Evolutionary conservation across 2,329 filamentous ascomycete species (phyloP).

Genomic region (Exophiala oligosperma): DNA sequence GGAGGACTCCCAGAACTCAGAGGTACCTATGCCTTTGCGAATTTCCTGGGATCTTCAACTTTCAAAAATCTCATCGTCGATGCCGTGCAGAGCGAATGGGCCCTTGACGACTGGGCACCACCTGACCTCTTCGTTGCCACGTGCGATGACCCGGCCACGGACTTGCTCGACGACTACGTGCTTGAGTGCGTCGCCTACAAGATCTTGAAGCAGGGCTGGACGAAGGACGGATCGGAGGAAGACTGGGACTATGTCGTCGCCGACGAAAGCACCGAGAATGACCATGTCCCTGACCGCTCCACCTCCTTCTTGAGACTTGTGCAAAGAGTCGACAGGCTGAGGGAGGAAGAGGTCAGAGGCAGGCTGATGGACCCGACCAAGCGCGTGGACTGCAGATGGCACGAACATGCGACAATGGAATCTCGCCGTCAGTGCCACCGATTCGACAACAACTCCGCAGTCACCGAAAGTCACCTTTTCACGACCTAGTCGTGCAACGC

Average conservation of each 20-base stretch:
- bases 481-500: no score
- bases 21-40: slow-evolving; percentile 4
- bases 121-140: neutral
- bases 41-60: slow-evolving; percentile 6
- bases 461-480: no score
- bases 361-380: slow-evolving; percentile 1
- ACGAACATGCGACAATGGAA: neutral
- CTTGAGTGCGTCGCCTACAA: slow-evolving; percentile 10
- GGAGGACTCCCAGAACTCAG: no score
- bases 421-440: no score
- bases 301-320: neutral
- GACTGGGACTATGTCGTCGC: no score
- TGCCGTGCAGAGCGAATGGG: neutral
- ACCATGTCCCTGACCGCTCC: neutral
- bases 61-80: slow-evolving; percentile 13
- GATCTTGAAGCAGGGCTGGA: slow-evolving; percentile 6
- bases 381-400: slow-evolving; percentile 14
- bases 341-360: neutral
- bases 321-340: slow-evolving; percentile 1
- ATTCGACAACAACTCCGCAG: no score
- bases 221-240: neutral
- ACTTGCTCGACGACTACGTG: slow-evolving; percentile 1
- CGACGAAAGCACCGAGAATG: no score
- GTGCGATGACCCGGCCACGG: neutral
- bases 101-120: neutral